Conservation (phyloP, 805 yeast species). For the Saturnispora sanitii region DNA sequence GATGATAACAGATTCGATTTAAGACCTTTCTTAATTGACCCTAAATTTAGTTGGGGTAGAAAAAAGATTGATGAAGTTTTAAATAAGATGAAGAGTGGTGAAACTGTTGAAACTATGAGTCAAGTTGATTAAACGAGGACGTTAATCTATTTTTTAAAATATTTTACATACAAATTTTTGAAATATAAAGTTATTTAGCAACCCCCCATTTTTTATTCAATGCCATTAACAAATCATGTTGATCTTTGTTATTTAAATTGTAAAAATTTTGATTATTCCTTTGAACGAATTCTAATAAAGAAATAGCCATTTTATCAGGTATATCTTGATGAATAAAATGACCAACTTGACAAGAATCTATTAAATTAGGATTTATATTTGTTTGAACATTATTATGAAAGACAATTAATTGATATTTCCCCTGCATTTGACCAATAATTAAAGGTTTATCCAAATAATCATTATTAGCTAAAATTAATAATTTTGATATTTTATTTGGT, state of each 20-base stretch:
- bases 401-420: slow-evolving; percentile 82
- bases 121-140: slow-evolving; percentile 32
- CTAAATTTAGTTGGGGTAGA: slow-evolving; percentile 82
- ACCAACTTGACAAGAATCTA: slow-evolving; percentile 48
- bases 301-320: slow-evolving; percentile 56
- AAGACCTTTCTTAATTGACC: slow-evolving; percentile 90
- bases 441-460: slow-evolving; percentile 78
- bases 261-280: slow-evolving; percentile 31
- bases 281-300: slow-evolving; percentile 40
- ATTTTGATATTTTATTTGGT: slow-evolving; percentile 41
- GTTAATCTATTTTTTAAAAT: slow-evolving; percentile 26
- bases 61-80: slow-evolving; percentile 79
- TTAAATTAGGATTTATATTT: slow-evolving; percentile 15
- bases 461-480: slow-evolving; percentile 78
- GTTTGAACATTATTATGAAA: slow-evolving; percentile 34
- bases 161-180: slow-evolving; percentile 16
- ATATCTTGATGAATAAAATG: slow-evolving; percentile 95
- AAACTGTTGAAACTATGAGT: slow-evolving; percentile 31
- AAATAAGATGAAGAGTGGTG: slow-evolving; percentile 38
- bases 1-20: slow-evolving; percentile 95
- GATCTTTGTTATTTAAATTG: background rate
- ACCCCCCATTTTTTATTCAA: slow-evolving; percentile 28
- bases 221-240: background rate
- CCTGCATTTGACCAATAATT: slow-evolving; percentile 97
- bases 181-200: slow-evolving; percentile 14